phyloP scores from a whole-genome alignment of 352 stramenopile genomes.

The Discostella stelligera region DNA sequence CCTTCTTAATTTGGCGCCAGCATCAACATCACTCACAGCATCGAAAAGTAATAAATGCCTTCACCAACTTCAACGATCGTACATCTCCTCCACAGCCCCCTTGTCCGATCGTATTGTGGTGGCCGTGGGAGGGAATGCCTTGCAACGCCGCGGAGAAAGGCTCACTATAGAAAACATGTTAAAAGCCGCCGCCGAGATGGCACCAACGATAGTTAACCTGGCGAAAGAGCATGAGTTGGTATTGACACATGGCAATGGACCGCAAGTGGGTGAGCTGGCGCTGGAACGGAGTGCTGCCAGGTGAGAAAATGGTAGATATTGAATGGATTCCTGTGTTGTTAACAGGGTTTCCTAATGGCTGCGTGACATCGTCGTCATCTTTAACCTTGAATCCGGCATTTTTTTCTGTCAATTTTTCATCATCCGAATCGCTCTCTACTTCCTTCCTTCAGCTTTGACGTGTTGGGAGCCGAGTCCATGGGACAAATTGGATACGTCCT shows the following conservation, averaged over 20 bases:
- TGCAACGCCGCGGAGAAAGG: conserved; percentile 74
- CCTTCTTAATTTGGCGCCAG: not conserved
- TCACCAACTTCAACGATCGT: not conserved
- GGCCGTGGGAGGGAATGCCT: conserved; percentile 75
- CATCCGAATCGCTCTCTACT: not conserved
- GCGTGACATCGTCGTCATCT: not conserved
- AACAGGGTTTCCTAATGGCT: not conserved
- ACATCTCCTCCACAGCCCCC: conserved; percentile 22
- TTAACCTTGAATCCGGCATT: not conserved
- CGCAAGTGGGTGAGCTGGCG: conserved; percentile 70
- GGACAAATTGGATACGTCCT: conserved; percentile 71
- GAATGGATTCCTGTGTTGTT: no score
- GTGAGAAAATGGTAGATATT: not conserved
- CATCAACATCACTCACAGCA: not conserved
- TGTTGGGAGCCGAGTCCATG: conserved; percentile 58
- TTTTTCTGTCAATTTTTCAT: not conserved
- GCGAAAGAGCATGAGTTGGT: conserved; percentile 61
- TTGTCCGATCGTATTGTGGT: conserved; percentile 58
- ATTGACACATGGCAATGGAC: conserved; percentile 67
- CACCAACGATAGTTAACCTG: conserved; percentile 58
- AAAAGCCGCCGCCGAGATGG: conserved; percentile 76
- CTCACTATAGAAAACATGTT: conserved; percentile 66
- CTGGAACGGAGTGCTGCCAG: conserved; percentile 56
- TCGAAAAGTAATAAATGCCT: not conserved
- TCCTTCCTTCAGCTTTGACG: conserved; percentile 38